Percentiles rank a stretch among this genome's conserved stretches.
These are phyloP conservation scores for Globisporangium viniferum DNA, from an alignment of 352 stramenopile species.

Conservation along the genomic window DNA sequence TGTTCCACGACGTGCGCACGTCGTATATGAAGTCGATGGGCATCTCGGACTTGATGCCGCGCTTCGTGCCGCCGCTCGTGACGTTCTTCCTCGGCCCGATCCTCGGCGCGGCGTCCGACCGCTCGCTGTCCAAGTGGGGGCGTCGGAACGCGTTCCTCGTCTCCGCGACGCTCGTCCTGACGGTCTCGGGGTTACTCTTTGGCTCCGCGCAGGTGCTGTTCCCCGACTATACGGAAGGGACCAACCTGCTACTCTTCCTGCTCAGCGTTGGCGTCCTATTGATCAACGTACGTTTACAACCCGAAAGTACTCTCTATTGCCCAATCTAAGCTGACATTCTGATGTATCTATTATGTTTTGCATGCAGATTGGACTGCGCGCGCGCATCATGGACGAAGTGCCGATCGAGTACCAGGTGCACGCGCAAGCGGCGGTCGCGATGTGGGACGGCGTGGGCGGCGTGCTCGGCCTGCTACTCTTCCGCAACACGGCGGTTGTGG, in stretches of 20 bases:
- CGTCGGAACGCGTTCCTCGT: constrained; percentile 70
- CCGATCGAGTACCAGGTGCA: constrained; percentile 77
- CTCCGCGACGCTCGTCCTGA: constrained; percentile 39
- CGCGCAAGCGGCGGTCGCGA: constrained; percentile 58
- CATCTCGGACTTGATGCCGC: constrained; percentile 53
- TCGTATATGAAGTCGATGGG: constrained; percentile 75
- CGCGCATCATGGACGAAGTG: constrained; percentile 76
- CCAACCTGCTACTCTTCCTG: constrained; percentile 54
- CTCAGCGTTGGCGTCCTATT: constrained; percentile 58
- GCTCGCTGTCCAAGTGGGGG: constrained; percentile 65
- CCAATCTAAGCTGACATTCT: background rate
- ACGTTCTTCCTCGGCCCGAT: constrained; percentile 68
- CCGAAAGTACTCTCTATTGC: background rate
- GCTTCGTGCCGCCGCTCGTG: constrained; percentile 61
- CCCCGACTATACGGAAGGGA: constrained; percentile 32
- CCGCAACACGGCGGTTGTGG: constrained; percentile 57
- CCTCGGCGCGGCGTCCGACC: constrained; percentile 66
- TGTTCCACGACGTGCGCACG: constrained; percentile 63
- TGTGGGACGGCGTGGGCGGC: constrained; percentile 66
- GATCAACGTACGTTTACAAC: constrained; percentile 38
- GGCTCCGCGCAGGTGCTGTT: constrained; percentile 66
- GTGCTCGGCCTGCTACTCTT: constrained; percentile 62
- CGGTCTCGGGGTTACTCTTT: constrained; percentile 56
- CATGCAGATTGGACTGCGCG: constrained; percentile 55
- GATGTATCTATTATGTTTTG: background rate